phyloP scores from a whole-genome alignment of 108 stramenopile genomes.

The Poteriospumella lacustris region DNA sequence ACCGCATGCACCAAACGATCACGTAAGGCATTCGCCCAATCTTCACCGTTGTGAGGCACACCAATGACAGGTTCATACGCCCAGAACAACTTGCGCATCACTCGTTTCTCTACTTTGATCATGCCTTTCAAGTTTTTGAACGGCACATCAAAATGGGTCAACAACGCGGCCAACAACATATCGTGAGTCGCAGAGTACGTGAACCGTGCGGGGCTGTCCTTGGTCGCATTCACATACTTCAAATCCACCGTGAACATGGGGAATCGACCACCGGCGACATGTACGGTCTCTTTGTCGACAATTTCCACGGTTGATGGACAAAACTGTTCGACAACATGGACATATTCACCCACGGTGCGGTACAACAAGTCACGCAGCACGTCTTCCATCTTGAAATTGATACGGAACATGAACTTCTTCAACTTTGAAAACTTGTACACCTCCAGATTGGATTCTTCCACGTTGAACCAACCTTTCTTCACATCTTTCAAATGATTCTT shows the following conservation, averaged over 20 bases:
- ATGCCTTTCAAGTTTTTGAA: conserved; percentile 21
- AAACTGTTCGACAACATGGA: conserved; percentile 3
- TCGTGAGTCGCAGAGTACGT: background rate
- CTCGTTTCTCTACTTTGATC: conserved; percentile 37
- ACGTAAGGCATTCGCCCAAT: conserved; percentile 30
- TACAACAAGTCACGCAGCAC: conserved; percentile 38
- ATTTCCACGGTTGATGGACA: background rate
- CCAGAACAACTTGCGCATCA: conserved; percentile 50
- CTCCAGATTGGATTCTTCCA: conserved; percentile 47
- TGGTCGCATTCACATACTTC: conserved; percentile 6
- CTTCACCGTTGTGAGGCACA: conserved; percentile 34
- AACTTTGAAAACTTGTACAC: conserved; percentile 51
- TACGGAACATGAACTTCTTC: conserved; percentile 36
- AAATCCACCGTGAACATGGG: conserved; percentile 27
- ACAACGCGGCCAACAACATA: background rate
- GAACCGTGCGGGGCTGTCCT: background rate
- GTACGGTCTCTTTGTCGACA: background rate
- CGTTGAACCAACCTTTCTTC: conserved; percentile 55
- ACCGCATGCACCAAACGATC: background rate
- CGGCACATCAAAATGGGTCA: background rate
- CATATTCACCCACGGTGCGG: conserved; percentile 40
- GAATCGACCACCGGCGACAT: background rate
- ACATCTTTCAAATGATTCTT: conserved; percentile 49
- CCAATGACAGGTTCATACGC: conserved; percentile 47
- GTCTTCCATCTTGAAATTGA: conserved; percentile 51